Evolutionary conservation across 2,329 filamentous ascomycete species (phyloP).

Genomic region (Cylindrodendrum hubeiense): DNA sequence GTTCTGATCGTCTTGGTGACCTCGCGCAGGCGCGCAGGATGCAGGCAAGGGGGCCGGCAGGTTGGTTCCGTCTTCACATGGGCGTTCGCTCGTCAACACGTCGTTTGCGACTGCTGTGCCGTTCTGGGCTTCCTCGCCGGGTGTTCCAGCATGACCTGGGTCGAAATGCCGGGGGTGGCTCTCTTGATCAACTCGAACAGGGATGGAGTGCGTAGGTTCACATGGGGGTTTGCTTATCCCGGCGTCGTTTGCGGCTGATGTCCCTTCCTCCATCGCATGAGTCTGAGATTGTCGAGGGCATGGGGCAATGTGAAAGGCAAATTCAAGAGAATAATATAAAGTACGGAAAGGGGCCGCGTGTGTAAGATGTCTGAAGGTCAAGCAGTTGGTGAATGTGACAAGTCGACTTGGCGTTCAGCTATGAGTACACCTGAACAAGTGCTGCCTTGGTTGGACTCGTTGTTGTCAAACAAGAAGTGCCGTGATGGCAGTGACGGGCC

Average conservation of each 20-base stretch:
- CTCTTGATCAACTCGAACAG: too few relatives aligned
- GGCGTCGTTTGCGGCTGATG: background rate
- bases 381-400: background rate
- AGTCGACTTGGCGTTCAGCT: background rate
- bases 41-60: background rate
- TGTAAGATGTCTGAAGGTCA: background rate
- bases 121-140: too few relatives aligned
- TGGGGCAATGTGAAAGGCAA: background rate
- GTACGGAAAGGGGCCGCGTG: background rate
- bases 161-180: too few relatives aligned
- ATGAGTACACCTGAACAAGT: background rate
- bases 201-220: too few relatives aligned
- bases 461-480: background rate
- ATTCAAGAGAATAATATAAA: background rate
- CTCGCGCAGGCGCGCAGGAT: background rate
- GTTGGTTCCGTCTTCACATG: background rate
- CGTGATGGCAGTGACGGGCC: conserved; percentile 2
- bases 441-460: background rate
- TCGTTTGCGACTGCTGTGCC: background rate
- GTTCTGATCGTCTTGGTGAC: background rate
- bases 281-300: background rate
- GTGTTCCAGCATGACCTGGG: too few relatives aligned
- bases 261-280: background rate
- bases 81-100: background rate
- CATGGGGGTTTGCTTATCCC: background rate